Evolutionary conservation across 495 filamentous ascomycete species (phyloP).

Genomic region (Neurospora sp.): DNA sequence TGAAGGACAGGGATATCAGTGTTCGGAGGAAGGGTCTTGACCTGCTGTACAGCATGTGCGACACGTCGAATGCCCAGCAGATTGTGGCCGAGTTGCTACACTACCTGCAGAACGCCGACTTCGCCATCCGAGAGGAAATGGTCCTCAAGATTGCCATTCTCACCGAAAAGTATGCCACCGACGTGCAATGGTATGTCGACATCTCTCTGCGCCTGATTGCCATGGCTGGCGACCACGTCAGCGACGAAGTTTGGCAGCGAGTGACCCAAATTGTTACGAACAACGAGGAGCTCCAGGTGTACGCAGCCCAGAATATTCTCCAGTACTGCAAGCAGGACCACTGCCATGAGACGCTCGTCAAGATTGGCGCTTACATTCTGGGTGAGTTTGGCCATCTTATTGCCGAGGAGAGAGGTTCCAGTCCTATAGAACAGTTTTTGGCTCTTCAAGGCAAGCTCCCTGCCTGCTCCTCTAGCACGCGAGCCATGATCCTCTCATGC

Average conservation of each 20-base stretch:
- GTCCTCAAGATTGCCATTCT: slow-evolving; percentile 97
- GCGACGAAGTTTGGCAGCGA: slow-evolving; percentile 98
- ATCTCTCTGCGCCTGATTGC: slow-evolving; percentile 91
- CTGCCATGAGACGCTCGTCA: slow-evolving; percentile 93
- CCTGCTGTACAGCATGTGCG: slow-evolving; percentile 99
- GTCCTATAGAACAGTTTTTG: slow-evolving; percentile 95
- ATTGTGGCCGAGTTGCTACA: slow-evolving; percentile 91
- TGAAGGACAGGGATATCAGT: slow-evolving; percentile 94
- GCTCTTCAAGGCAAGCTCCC: slow-evolving; percentile 86
- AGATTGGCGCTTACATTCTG: slow-evolving; percentile 91
- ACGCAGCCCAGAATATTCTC: slow-evolving; percentile 85
- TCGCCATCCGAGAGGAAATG: slow-evolving; percentile 97
- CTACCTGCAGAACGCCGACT: slow-evolving; percentile 93
- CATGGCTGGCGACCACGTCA: slow-evolving; percentile 96
- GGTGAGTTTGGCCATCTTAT: slow-evolving; percentile 97
- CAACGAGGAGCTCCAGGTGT: slow-evolving; percentile 96
- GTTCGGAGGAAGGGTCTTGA: slow-evolving; percentile 93
- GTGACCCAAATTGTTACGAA: slow-evolving; percentile 99
- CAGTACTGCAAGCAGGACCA: slow-evolving; percentile 83
- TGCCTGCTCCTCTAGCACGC: slow-evolving; percentile 75
- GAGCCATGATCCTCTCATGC: slow-evolving; percentile 86
- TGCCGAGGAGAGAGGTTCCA: slow-evolving; percentile 86
- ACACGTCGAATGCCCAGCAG: slow-evolving; percentile 77
- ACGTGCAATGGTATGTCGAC: slow-evolving; percentile 99
- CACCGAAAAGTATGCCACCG: slow-evolving; percentile 96